Conservation (phyloP, 1,139 yeast species). For the Geotrichum macrosporum region DNA sequence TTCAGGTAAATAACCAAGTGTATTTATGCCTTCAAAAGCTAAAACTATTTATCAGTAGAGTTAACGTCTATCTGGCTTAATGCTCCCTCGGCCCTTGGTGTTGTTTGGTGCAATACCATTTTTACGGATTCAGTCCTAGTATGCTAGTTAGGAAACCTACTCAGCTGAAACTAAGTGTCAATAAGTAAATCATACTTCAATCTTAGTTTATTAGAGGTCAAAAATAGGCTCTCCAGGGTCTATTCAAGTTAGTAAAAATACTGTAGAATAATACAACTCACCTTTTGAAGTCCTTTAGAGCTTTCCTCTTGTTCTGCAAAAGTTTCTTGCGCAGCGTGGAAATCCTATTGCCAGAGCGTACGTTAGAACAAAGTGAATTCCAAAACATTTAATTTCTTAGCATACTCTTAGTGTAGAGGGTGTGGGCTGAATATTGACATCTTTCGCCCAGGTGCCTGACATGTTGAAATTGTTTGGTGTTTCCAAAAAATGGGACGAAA, state of each 20-base stretch:
- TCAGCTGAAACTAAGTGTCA: neutral
- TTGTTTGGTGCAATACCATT: slow-evolving; percentile 24
- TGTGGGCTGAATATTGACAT: slow-evolving; percentile 15
- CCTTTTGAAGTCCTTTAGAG: slow-evolving; percentile 25
- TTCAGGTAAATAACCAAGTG: neutral
- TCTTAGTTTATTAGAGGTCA: slow-evolving; percentile 26
- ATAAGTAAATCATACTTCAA: slow-evolving; percentile 23
- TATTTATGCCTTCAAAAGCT: slow-evolving; percentile 1
- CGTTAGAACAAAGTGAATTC: slow-evolving; percentile 11
- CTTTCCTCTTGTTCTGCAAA: slow-evolving; percentile 31
- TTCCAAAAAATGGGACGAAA: too few species aligned
- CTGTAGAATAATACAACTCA: slow-evolving; percentile 8
- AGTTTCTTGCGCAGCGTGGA: slow-evolving; percentile 28
- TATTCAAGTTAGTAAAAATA: slow-evolving; percentile 5
- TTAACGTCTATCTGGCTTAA: slow-evolving; percentile 23
- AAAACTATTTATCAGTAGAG: neutral
- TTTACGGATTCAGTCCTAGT: slow-evolving; percentile 25
- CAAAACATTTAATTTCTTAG: neutral
- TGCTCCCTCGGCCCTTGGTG: slow-evolving; percentile 30
- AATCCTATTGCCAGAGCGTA: slow-evolving; percentile 23
- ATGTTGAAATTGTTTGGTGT: slow-evolving; percentile 4
- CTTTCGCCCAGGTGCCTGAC: slow-evolving; percentile 18
- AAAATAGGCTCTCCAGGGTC: slow-evolving; percentile 27
- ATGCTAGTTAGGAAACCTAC: too few species aligned
- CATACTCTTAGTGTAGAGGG: slow-evolving; percentile 13